Percentiles rank a stretch among this genome's conserved stretches.
Evolutionary conservation across 1,139 yeast genomes (phyloP).

Genomic region (Geotrichum australiense): DNA sequence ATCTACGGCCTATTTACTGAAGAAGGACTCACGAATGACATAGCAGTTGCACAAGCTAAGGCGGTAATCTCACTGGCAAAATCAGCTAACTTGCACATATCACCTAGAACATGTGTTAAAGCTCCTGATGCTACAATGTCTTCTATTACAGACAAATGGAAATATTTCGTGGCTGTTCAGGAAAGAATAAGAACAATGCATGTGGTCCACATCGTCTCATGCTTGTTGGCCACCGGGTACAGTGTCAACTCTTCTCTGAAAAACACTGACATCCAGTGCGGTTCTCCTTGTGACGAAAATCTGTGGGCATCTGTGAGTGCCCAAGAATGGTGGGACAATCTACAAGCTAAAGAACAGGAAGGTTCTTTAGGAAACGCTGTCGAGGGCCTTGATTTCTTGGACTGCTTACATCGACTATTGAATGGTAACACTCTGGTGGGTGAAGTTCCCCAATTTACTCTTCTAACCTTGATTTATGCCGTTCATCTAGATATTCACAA

Average conservation of each 20-base stretch:
- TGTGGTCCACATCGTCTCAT: slow-evolving; percentile 65
- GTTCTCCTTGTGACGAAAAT: slow-evolving; percentile 66
- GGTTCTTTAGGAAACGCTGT: slow-evolving; percentile 24
- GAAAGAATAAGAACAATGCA: slow-evolving; percentile 82
- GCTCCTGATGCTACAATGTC: slow-evolving; percentile 32
- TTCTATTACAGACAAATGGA: slow-evolving; percentile 49
- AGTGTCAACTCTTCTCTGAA: slow-evolving; percentile 54
- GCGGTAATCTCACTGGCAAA: slow-evolving; percentile 74
- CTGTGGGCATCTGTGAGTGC: slow-evolving; percentile 61
- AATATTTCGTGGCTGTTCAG: slow-evolving; percentile 73
- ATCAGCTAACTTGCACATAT: slow-evolving; percentile 66
- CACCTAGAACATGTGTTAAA: slow-evolving; percentile 37
- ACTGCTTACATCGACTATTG: slow-evolving; percentile 25
- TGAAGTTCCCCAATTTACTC: slow-evolving; percentile 39
- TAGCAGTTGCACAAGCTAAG: slow-evolving; percentile 67
- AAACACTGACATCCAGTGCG: slow-evolving; percentile 60
- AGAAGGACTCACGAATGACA: slow-evolving; percentile 62
- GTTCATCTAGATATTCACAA: slow-evolving; percentile 61
- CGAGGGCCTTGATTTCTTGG: slow-evolving; percentile 28
- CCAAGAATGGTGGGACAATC: slow-evolving; percentile 48
- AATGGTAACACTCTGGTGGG: slow-evolving; percentile 30
- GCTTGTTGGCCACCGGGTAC: slow-evolving; percentile 59
- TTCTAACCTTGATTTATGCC: slow-evolving; percentile 60
- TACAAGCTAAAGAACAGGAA: slow-evolving; percentile 28
- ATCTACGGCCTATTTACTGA: slow-evolving; percentile 78